Evolutionary conservation across 2,329 filamentous ascomycete species (phyloP).

Genomic region (Aspergillus nomiae): DNA sequence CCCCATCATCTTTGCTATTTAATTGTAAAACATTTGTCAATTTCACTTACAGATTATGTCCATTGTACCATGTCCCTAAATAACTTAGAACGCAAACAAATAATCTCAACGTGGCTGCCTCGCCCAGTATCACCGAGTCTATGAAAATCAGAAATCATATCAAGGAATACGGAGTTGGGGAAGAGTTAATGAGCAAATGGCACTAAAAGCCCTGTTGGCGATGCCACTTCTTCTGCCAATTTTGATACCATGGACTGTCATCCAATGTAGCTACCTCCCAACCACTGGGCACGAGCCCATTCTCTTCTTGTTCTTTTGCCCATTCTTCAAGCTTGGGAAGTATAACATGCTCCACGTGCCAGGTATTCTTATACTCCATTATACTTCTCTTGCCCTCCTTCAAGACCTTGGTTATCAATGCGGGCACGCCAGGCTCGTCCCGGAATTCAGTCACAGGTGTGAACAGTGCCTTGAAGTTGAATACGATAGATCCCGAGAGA

Average conservation of each 20-base stretch:
- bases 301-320: slow-evolving; percentile 66
- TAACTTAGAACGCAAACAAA: not conserved
- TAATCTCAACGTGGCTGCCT: not conserved
- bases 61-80: not conserved
- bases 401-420: slow-evolving; percentile 68
- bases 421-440: slow-evolving; percentile 73
- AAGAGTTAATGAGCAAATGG: not conserved
- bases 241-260: slow-evolving; percentile 74
- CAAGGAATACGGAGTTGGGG: not conserved
- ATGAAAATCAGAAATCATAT: not conserved
- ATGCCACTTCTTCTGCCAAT: slow-evolving; percentile 77
- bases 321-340: slow-evolving; percentile 66
- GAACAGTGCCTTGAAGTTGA: slow-evolving; percentile 88
- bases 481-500: slow-evolving; percentile 72
- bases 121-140: not conserved
- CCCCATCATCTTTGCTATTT: not conserved
- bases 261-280: slow-evolving; percentile 72
- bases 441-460: slow-evolving; percentile 71
- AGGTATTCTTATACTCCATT: slow-evolving; percentile 80
- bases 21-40: not conserved
- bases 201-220: slow-evolving; percentile 61
- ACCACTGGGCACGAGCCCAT: slow-evolving; percentile 59
- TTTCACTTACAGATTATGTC: not conserved
- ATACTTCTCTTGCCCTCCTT: slow-evolving; percentile 69
- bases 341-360: slow-evolving; percentile 74